Percentiles rank a stretch among this genome's conserved stretches.
These are phyloP conservation scores for Rhypophila decipiens DNA, from an alignment of 495 filamentous ascomycete species.

Conservation along the genomic window DNA sequence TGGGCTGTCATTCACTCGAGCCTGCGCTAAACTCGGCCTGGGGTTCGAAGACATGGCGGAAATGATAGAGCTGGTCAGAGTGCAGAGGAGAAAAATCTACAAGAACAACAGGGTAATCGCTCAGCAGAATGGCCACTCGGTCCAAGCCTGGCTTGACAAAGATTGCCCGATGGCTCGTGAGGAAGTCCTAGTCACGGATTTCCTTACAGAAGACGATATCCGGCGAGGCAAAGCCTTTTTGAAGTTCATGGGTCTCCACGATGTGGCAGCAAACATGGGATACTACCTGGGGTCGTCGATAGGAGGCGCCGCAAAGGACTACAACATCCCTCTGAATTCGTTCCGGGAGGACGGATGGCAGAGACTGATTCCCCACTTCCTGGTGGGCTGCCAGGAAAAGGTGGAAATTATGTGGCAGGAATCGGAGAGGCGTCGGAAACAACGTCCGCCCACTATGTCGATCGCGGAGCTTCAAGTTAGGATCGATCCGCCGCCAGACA, in stretches of 20 bases:
- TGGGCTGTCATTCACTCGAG: constrained; percentile 2
- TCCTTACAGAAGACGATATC: constrained; percentile 4
- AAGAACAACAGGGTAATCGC: background rate
- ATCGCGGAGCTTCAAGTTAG: constrained; percentile 8
- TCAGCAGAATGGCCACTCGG: background rate
- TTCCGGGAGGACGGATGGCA: background rate
- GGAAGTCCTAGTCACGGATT: constrained; percentile 5
- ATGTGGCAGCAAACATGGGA: constrained; percentile 5
- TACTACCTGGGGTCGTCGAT: constrained; percentile 5
- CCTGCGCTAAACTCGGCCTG: background rate
- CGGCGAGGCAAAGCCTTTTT: constrained; percentile 9
- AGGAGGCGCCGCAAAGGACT: too few relatives aligned
- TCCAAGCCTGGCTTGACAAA: background rate
- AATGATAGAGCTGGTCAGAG: constrained; percentile 5
- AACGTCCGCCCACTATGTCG: constrained; percentile 1
- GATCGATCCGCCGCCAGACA: constrained; percentile 10
- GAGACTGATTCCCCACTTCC: constrained; percentile 1
- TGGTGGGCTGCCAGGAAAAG: background rate
- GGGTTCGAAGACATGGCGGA: background rate
- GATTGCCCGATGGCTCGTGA: background rate
- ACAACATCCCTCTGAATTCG: constrained; percentile 4
- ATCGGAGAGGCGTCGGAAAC: background rate
- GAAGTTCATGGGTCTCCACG: constrained; percentile 4
- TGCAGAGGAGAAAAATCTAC: background rate
- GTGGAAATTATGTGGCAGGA: background rate